Evolutionary conservation across 2,329 filamentous ascomycete genomes (phyloP).

Genomic region (Colletotrichum cuscutae): DNA sequence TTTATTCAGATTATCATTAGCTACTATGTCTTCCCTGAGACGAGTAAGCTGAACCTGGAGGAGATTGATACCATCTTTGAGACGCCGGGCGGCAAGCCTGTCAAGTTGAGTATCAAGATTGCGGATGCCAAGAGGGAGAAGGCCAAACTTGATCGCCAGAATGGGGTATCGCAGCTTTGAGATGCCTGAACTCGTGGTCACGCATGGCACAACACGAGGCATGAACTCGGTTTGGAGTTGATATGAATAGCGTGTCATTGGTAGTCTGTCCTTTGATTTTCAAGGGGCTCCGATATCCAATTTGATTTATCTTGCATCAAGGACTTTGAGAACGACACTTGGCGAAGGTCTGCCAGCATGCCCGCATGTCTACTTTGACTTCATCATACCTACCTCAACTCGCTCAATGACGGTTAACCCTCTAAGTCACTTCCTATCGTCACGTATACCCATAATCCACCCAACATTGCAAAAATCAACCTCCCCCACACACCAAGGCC

Average conservation of each 20-base stretch:
- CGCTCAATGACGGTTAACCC: no score
- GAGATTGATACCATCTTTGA: constrained; percentile 68
- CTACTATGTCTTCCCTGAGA: constrained; percentile 65
- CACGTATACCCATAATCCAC: background rate
- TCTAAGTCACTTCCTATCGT: no score
- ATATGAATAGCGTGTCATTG: background rate
- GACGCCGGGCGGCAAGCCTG: constrained; percentile 26
- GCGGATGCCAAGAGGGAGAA: constrained; percentile 32
- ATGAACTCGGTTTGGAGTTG: background rate
- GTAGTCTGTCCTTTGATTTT: background rate
- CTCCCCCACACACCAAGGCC: background rate
- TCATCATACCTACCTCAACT: background rate
- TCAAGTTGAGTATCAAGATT: constrained; percentile 35
- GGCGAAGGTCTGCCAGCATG: background rate
- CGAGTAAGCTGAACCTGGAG: constrained; percentile 59
- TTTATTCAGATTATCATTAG: constrained; percentile 54
- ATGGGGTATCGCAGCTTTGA: background rate
- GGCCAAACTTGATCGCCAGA: constrained; percentile 15
- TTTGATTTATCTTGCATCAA: background rate
- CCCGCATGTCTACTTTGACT: background rate
- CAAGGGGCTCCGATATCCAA: background rate
- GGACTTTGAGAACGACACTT: background rate
- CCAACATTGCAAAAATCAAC: background rate
- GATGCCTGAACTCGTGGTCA: background rate
- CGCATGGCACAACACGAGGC: background rate